These are phyloP conservation scores for Rehmannia glutinosa DNA, from an alignment of 257 asterid species.

Conservation along the genomic window DNA sequence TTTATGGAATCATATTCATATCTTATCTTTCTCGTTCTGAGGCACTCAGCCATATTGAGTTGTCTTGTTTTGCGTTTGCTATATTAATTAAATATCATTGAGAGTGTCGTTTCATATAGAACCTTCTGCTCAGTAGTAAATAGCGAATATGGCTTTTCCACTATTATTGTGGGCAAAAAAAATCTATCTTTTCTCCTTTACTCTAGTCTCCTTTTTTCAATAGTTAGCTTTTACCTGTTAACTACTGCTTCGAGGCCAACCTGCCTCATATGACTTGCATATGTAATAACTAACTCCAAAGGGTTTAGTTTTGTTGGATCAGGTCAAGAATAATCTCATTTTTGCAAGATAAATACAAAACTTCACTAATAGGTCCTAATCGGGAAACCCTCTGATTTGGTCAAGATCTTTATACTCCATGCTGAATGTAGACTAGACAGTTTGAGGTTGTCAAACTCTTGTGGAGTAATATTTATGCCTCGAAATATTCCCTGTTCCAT, in stretches of 20 bases:
- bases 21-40: not conserved
- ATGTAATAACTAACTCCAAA: not conserved
- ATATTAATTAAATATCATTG: not conserved
- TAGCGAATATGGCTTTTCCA: not conserved
- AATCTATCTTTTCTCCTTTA: not conserved
- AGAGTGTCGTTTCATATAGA: not conserved
- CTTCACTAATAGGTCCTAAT: no score
- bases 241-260: not conserved
- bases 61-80: not conserved
- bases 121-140: not conserved
- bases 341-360: no score
- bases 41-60: not conserved
- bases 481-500: no score
- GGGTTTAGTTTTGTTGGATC: no score
- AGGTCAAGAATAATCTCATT: no score
- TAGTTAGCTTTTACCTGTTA: not conserved
- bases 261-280: not conserved
- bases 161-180: not conserved
- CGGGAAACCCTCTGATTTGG: no score
- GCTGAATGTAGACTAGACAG: no score
- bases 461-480: no score
- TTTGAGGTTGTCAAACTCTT: no score
- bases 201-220: not conserved
- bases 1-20: not conserved
- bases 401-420: no score